Evolutionary conservation across 345 rosid genomes (phyloP).

Genomic region (Streptanthus diversifolius): DNA sequence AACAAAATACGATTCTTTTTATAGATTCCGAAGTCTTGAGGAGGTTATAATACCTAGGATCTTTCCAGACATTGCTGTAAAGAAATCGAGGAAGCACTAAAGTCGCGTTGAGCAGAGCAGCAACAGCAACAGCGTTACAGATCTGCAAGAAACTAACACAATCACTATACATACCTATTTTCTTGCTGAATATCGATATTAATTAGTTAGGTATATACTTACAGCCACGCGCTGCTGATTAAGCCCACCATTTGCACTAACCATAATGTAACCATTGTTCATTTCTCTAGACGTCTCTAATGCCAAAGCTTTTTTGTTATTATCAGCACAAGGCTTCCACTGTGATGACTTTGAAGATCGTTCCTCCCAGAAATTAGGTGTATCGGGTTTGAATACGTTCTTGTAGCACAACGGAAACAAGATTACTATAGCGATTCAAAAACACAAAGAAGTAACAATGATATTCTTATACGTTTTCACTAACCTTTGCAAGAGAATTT

Average conservation of each 20-base stretch:
- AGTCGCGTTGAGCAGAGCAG: slow-evolving; percentile 73
- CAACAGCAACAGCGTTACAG: slow-evolving; percentile 79
- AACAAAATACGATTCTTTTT: not conserved
- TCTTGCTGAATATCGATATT: not conserved
- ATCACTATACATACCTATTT: not conserved
- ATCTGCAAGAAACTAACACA: slow-evolving; percentile 45
- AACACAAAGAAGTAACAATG: not conserved
- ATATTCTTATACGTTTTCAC: slow-evolving; percentile 6
- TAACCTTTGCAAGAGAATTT: slow-evolving; percentile 62
- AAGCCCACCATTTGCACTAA: slow-evolving; percentile 93
- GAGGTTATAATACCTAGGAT: slow-evolving; percentile 63
- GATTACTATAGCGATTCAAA: not conserved
- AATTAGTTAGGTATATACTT: slow-evolving; percentile 33
- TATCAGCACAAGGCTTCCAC: slow-evolving; percentile 86
- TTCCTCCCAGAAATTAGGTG: slow-evolving; percentile 51
- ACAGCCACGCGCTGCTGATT: slow-evolving; percentile 97
- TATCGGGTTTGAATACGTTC: slow-evolving; percentile 54
- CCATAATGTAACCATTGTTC: slow-evolving; percentile 65
- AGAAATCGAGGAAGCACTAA: slow-evolving; percentile 78
- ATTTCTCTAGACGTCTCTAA: slow-evolving; percentile 39
- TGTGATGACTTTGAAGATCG: slow-evolving; percentile 45
- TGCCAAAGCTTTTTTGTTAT: slow-evolving; percentile 22
- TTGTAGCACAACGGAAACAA: slow-evolving; percentile 26
- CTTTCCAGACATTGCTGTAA: slow-evolving; percentile 98
- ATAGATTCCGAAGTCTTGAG: not conserved